These are phyloP conservation scores for Kodamaea nitidulidarum DNA, from an alignment of 805 yeast genomes.

Conservation along the genomic window DNA sequence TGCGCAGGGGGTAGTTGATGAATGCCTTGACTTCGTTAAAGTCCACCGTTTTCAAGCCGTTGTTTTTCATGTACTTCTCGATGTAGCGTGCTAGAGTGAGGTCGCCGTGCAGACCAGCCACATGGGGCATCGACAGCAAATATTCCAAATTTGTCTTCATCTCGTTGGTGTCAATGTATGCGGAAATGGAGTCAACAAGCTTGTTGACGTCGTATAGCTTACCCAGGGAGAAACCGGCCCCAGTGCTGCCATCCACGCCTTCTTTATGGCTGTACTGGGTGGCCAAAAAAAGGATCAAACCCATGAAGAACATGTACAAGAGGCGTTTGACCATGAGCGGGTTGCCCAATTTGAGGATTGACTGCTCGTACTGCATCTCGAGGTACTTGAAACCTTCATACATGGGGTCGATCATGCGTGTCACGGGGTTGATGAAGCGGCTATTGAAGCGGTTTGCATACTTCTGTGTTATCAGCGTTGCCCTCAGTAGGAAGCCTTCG, in stretches of 20 bases:
- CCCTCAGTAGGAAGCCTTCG: slow-evolving; percentile 29
- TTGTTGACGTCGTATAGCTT: slow-evolving; percentile 59
- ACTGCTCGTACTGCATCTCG: slow-evolving; percentile 48
- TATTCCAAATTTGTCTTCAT: slow-evolving; percentile 68
- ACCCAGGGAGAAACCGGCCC: slow-evolving; percentile 45
- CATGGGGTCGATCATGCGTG: slow-evolving; percentile 48
- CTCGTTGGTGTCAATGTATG: slow-evolving; percentile 47
- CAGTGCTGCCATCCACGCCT: slow-evolving; percentile 35
- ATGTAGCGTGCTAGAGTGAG: slow-evolving; percentile 65
- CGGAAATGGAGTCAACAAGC: slow-evolving; percentile 47
- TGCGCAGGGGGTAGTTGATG: slow-evolving; percentile 58
- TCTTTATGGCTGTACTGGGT: slow-evolving; percentile 51
- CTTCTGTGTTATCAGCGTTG: slow-evolving; percentile 32
- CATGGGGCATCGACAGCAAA: slow-evolving; percentile 75
- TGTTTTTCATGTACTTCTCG: slow-evolving; percentile 51
- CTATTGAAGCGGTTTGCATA: slow-evolving; percentile 35
- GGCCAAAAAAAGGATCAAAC: slow-evolving; percentile 53
- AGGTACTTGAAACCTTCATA: slow-evolving; percentile 43
- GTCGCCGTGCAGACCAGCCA: slow-evolving; percentile 88
- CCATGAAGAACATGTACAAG: slow-evolving; percentile 62
- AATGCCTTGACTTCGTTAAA: slow-evolving; percentile 50
- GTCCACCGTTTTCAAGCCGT: slow-evolving; percentile 52
- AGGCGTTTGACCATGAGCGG: slow-evolving; percentile 80
- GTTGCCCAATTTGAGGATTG: slow-evolving; percentile 68
- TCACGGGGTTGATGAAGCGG: slow-evolving; percentile 39